Conservation (phyloP, 148 eudicot genomes). For the Cornus controversa region DNA sequence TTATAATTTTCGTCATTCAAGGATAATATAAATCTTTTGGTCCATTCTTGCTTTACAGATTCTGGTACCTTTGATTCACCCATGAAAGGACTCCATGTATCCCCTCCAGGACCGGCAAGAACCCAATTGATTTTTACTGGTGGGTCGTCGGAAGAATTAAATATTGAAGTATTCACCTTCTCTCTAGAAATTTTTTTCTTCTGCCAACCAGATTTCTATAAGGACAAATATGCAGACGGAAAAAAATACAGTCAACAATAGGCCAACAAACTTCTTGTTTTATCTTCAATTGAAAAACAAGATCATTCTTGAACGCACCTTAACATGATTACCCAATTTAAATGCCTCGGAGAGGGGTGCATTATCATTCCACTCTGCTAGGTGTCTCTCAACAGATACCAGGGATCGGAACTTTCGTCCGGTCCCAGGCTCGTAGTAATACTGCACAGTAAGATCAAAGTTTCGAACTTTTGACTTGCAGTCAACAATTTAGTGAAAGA, state of each 20-base stretch:
- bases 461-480: neutral
- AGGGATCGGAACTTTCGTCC: conserved; percentile 71
- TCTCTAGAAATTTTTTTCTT: conserved; percentile 15
- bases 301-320: conserved; percentile 21
- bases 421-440: conserved; percentile 85
- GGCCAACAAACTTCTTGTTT: neutral
- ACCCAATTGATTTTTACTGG: conserved; percentile 51
- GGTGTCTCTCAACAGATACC: conserved; percentile 49
- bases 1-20: conserved; percentile 14
- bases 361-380: conserved; percentile 46
- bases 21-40: conserved; percentile 20
- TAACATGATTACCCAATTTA: conserved; percentile 20
- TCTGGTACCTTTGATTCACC: conserved; percentile 32
- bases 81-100: conserved; percentile 40
- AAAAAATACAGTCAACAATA: neutral
- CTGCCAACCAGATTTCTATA: conserved; percentile 20
- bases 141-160: conserved; percentile 16
- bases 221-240: conserved; percentile 6
- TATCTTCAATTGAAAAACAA: neutral
- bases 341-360: conserved; percentile 33
- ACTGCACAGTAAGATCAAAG: conserved; percentile 40
- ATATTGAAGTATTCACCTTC: conserved; percentile 22
- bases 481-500: neutral
- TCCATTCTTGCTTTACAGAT: conserved; percentile 40
- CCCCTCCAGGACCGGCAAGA: conserved; percentile 33